Evolutionary conservation across 2,329 filamentous ascomycete species (phyloP).

Genomic region (Sordariomycetes sp.): DNA sequence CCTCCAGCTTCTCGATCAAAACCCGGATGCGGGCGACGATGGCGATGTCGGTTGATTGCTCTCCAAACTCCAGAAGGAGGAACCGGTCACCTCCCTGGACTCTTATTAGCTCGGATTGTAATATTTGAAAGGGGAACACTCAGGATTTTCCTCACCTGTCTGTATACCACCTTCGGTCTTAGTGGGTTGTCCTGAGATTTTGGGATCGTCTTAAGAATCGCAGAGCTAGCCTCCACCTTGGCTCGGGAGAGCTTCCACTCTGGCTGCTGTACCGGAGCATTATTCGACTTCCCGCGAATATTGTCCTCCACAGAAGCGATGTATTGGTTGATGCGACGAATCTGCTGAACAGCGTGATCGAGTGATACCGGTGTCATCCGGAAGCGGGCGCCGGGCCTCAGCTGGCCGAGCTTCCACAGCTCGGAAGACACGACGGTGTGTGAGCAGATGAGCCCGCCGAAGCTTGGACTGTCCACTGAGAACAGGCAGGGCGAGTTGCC

Average conservation of each 20-base stretch:
- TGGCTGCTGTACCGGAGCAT: not conserved
- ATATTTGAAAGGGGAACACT: not conserved
- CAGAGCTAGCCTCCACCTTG: not conserved
- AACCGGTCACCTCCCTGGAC: not conserved
- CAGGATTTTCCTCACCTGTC: not conserved
- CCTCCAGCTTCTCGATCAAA: not conserved
- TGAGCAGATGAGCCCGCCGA: constrained; percentile 48
- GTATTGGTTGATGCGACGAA: not conserved
- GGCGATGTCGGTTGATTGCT: not conserved
- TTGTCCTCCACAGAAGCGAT: not conserved
- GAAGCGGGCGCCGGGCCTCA: constrained; percentile 42
- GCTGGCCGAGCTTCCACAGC: constrained; percentile 50
- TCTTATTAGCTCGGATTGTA: not conserved
- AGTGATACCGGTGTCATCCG: not conserved
- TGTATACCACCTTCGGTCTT: not conserved
- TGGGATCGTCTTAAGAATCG: not conserved
- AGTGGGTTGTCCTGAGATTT: not conserved
- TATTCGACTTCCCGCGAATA: not conserved
- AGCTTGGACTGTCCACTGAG: constrained; percentile 45
- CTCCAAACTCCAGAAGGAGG: not conserved
- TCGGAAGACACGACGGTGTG: constrained; percentile 46
- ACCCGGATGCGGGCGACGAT: not conserved
- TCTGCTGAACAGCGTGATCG: not conserved
- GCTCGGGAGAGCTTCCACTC: not conserved
- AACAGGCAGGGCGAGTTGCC: constrained; percentile 52